phyloP scores from a whole-genome alignment of 257 asterid species.

The Primulina huaijiensis region DNA sequence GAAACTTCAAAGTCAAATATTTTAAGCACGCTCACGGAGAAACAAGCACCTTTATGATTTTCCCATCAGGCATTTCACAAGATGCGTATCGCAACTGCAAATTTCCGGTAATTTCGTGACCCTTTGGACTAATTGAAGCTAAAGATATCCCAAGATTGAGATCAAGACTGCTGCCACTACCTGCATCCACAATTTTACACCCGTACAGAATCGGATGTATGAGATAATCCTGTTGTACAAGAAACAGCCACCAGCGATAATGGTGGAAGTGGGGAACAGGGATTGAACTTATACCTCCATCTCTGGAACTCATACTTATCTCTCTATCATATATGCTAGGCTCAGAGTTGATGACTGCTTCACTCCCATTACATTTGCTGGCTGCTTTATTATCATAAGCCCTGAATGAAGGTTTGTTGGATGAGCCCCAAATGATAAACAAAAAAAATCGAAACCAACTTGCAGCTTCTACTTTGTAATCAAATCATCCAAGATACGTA shows the following conservation, averaged over 20 bases:
- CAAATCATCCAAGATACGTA: constrained; percentile 61
- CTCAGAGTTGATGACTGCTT: constrained; percentile 66
- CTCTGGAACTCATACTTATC: constrained; percentile 32
- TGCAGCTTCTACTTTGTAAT: constrained; percentile 69
- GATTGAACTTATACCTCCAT: constrained; percentile 41
- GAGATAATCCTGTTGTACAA: constrained; percentile 4
- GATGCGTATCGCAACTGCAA: constrained; percentile 32
- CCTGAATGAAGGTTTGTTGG: constrained; percentile 49
- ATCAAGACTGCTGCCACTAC: constrained; percentile 61
- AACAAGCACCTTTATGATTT: constrained; percentile 52
- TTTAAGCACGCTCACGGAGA: constrained; percentile 12
- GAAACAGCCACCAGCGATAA: not conserved
- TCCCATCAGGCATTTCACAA: constrained; percentile 41
- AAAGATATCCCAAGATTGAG: constrained; percentile 84
- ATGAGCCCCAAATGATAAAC: constrained; percentile 18
- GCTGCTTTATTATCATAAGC: constrained; percentile 75
- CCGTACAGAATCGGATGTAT: constrained; percentile 11
- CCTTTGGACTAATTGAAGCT: constrained; percentile 40
- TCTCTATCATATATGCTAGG: constrained; percentile 43
- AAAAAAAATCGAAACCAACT: constrained; percentile 39
- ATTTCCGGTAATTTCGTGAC: constrained; percentile 30
- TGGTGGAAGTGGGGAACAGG: not conserved
- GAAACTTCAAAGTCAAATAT: not conserved
- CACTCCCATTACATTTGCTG: constrained; percentile 58
- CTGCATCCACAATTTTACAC: constrained; percentile 37